Base-by-base conservation (phyloP, 345 rosid genomes). In the Garcia nutans region DNA sequence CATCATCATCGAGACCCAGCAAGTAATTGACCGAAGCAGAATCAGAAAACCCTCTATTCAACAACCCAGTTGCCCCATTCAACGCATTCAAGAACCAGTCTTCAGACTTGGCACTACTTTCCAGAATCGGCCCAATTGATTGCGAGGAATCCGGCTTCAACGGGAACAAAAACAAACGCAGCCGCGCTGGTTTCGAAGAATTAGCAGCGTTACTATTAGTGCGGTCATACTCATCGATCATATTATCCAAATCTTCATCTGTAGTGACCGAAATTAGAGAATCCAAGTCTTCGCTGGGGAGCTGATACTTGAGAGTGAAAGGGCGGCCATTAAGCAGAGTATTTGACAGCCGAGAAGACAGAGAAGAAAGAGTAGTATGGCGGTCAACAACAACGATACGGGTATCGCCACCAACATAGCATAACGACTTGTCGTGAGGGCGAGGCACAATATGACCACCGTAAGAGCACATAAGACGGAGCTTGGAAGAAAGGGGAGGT, bases 151-250 rank as follows among this genome's bases (percentile, higher is more conserved):
- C 98, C 8, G 89, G 86, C 76, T 89, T 94, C 22, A 81, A 20
- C 37, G 89, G 88, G 85, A 95, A 95, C 72, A 95, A 85, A 79
- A 95, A 95, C 83, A 92, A 80, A 17, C 99, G 93, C 28, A 95
- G 77, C n/a, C 98, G 85, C 63, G 90, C 81, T 31, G 92, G 86
- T 63, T 88, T 92, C 7, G 76, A 64, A 6, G 79, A 78, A 20
- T 68, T 57, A n/a, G 84, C 63, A 49, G 78, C 65, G 56, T 87
- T 80, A 74, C 76, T 76, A 58, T 81, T 72, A 11, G 88, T 83
- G 2, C 99, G 96, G 78, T 95, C 97, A 60, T 95, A 93, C 84
- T 95, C 99, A 20, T 95, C 99, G 84, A 95, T 86, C 97, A 95
- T 93, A 83, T 93, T 95, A 31, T 93, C 97, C 60, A 95, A 87